Percentiles rank a stretch among this genome's conserved stretches.
Conservation (phyloP, 225 moss, liverwort and hornwort genomes). For the Marchantia paleacea region DNA sequence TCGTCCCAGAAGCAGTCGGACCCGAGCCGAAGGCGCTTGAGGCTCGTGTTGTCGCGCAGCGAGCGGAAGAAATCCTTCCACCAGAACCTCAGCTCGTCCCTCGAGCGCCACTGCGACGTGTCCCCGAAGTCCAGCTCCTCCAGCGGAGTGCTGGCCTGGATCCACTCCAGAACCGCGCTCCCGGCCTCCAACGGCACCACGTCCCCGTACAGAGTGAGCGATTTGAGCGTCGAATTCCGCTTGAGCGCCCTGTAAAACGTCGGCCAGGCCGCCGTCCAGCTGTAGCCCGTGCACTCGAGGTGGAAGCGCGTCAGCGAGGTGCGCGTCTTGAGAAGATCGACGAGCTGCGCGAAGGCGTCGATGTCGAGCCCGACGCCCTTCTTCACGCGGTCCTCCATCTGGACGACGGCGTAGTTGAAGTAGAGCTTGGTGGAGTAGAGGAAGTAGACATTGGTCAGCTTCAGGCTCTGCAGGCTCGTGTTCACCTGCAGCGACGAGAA, state of each 20-base stretch:
- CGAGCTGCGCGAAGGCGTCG: constrained; percentile 18
- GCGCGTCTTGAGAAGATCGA: constrained; percentile 15
- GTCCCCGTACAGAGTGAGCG: constrained; percentile 19
- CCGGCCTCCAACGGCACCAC: constrained; percentile 18
- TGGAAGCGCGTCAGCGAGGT: constrained; percentile 8
- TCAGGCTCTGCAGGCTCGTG: constrained; percentile 14
- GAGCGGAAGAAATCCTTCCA: constrained; percentile 26
- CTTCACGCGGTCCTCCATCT: constrained; percentile 15
- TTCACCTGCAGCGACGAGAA: constrained; percentile 16
- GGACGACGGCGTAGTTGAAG: constrained; percentile 14
- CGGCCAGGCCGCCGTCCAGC: constrained; percentile 23
- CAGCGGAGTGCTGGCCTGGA: constrained; percentile 23
- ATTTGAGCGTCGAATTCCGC: constrained; percentile 15
- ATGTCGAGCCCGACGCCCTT: constrained; percentile 20
- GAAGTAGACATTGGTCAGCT: constrained; percentile 14
- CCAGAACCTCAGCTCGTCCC: constrained; percentile 24
- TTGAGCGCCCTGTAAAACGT: constrained; percentile 19
- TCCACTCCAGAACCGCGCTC: constrained; percentile 20
- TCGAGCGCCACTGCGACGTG: constrained; percentile 21
- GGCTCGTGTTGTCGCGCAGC: constrained; percentile 21
- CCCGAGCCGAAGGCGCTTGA: constrained; percentile 11
- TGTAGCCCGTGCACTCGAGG: constrained; percentile 23
- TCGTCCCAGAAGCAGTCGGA: constrained; percentile 15
- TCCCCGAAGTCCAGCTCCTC: constrained; percentile 24
- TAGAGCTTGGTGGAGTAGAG: constrained; percentile 17